phyloP scores from a whole-genome alignment of 495 filamentous ascomycete species.

The Hypoxylon rickii region DNA sequence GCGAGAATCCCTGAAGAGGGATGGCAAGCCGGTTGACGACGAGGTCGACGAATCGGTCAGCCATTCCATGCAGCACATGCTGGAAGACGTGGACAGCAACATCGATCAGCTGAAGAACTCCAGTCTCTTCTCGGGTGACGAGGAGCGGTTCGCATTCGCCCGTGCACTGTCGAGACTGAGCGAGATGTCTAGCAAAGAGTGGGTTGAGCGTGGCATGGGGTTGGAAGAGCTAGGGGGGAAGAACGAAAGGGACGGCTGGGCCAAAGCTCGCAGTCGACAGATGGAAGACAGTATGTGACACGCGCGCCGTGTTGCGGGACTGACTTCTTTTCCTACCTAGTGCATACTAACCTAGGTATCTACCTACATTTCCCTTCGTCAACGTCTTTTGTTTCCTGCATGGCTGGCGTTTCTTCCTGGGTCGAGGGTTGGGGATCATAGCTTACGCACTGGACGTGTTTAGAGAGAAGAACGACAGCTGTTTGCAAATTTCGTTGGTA shows the following conservation, averaged over 20 bases:
- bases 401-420: background rate
- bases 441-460: too few species aligned
- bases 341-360: too few species aligned
- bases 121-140: constrained; percentile 89
- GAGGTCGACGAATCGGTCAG: constrained; percentile 65
- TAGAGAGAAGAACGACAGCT: too few species aligned
- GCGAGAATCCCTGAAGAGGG: constrained; percentile 52
- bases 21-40: constrained; percentile 45
- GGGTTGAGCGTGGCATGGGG: constrained; percentile 88
- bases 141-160: constrained; percentile 96
- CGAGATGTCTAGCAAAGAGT: constrained; percentile 93
- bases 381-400: too few species aligned
- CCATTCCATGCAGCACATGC: constrained; percentile 83
- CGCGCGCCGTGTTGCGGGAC: background rate
- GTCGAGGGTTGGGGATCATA: background rate
- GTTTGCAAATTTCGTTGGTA: too few species aligned
- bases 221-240: constrained; percentile 61
- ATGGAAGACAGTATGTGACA: constrained; percentile 74
- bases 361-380: too few species aligned
- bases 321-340: background rate
- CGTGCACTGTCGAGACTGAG: constrained; percentile 80
- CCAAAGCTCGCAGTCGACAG: constrained; percentile 67
- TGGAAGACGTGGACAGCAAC: constrained; percentile 91
- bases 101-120: constrained; percentile 84
- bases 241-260: constrained; percentile 66